Percentiles rank a stretch among this genome's conserved stretches.
phyloP scores from a whole-genome alignment of 2,329 filamentous ascomycete genomes.

The Neocucurbitaria cava region DNA sequence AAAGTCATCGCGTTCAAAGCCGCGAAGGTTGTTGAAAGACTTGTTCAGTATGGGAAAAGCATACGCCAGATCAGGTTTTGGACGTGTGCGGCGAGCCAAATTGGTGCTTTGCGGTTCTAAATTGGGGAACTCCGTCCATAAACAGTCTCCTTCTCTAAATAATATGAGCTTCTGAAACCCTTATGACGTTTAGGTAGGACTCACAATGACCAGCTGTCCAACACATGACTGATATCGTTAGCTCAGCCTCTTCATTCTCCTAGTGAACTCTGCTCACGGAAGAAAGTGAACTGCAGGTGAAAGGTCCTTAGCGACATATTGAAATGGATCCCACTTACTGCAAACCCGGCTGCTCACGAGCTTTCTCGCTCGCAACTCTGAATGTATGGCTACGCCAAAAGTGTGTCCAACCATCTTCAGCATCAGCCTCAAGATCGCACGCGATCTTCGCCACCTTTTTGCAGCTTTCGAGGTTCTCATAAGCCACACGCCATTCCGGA shows the following conservation, averaged over 20 bases:
- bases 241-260: neutral
- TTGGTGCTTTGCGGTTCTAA: neutral
- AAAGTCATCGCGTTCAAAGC: slow-evolving; percentile 6
- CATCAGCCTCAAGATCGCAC: neutral
- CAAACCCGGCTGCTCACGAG: neutral
- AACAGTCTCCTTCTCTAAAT: slow-evolving; percentile 1
- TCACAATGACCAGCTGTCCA: slow-evolving; percentile 4
- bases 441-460: slow-evolving; percentile 2
- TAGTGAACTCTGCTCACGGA: neutral
- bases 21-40: neutral
- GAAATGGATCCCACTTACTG: neutral
- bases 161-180: neutral
- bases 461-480: neutral
- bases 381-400: slow-evolving; percentile 7
- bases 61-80: slow-evolving; percentile 11
- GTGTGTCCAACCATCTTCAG: neutral
- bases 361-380: neutral
- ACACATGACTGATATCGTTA: slow-evolving; percentile 2
- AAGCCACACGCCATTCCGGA: neutral
- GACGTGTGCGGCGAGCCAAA: neutral
- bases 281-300: no score
- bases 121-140: slow-evolving; percentile 5
- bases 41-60: slow-evolving; percentile 4
- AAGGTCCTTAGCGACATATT: no score
- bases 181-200: neutral